Evolutionary conservation across 179 eudicot genomes (phyloP), one percentile per base, ranked within the genome.

Genomic region (Beta macrorhiza): DNA sequence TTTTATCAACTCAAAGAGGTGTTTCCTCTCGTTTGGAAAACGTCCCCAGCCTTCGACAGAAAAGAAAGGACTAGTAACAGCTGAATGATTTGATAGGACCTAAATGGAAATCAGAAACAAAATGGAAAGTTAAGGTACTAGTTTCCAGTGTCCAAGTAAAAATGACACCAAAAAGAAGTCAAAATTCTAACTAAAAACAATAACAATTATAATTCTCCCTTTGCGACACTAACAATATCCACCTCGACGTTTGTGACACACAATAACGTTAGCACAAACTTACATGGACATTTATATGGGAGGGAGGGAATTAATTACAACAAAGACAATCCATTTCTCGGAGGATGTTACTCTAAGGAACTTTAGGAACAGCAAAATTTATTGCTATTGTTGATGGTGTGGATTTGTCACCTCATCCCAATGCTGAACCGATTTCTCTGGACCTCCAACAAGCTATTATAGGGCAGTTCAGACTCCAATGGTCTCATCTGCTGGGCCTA

Each of bases 41-140:
- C 89, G 92, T 51, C 91, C 90, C 96, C 93, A 92, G 15, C 92
- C 88, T 83, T 92, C 96, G 62, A 80, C 76, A 37, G 85, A 77
- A 79, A 89, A 82, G 63, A 92, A 67, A 53, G 93, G 93, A 72
- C 90, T 83, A 52, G 92, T 89, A 58, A 85, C 79, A 65, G 96
- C 93, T 65, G 96, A 90, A 57, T 90, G 88, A 82, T 92, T 92
- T 55, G 96, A 89, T 62, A 90, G 72, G 78, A 92, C 93, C 95
- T 91, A 72, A 68, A 83, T 55, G 74, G n/a, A 63, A 56, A 83
- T 77, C 44, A 75, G 47, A 45, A 81, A 0, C 47, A 74, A 56
- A 32, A 1, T 11, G 52, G 53, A 68, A 44, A 45, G 22, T 42
- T 8, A 68, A 68, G 42, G 20, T 72, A 72, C 4, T 7, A 10